Conservation (phyloP, 1,284 basidiomycete genomes). For the Paramarasmius palmivorus region DNA sequence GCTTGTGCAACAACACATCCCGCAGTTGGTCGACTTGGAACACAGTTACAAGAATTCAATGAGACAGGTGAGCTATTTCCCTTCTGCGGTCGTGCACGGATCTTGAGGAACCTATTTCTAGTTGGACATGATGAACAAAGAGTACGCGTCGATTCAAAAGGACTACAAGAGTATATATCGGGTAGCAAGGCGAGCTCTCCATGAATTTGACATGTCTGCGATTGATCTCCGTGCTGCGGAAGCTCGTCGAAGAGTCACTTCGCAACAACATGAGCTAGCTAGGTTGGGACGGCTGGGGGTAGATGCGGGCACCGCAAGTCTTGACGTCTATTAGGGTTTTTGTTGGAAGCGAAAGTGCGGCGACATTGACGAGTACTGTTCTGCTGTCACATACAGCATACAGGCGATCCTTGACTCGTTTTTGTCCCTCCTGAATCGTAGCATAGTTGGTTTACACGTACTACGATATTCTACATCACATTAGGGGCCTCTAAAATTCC, state of each 20-base stretch:
- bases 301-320: background rate
- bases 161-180: background rate
- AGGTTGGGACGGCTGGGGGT: background rate
- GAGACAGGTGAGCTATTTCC: background rate
- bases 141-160: background rate
- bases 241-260: background rate
- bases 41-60: background rate
- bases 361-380: too few species aligned
- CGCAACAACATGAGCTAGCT: background rate
- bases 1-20: too few species aligned
- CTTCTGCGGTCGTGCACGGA: background rate
- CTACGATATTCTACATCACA: too few species aligned
- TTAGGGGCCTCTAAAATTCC: too few species aligned
- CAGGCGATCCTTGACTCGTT: too few species aligned
- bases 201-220: background rate
- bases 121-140: background rate
- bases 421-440: too few species aligned
- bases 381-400: too few species aligned
- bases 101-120: background rate
- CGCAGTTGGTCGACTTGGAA: too few species aligned
- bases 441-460: too few species aligned
- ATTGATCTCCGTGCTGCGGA: background rate
- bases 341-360: too few species aligned
- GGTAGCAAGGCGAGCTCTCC: background rate
- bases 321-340: too few species aligned